Percentiles rank a stretch among this genome's conserved stretches.
Conservation (phyloP, 2,329 filamentous ascomycete genomes). For the Fusarium fracticaudum region DNA sequence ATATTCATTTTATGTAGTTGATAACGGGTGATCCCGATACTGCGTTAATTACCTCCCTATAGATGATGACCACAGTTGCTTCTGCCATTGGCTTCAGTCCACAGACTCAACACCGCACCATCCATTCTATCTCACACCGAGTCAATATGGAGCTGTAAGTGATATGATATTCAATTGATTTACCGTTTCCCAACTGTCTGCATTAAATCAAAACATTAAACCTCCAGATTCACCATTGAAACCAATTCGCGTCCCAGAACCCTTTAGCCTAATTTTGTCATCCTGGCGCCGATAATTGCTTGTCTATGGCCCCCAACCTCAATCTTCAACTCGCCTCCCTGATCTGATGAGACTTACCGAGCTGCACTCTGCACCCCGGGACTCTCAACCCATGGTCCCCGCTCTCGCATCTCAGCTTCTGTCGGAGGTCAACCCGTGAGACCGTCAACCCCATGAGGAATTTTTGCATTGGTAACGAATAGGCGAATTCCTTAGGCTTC, state of each 20-base stretch:
- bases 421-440: constrained; percentile 29
- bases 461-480: constrained; percentile 21
- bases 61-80: not conserved
- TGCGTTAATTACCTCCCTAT: not conserved
- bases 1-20: not conserved
- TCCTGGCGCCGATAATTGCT: not conserved
- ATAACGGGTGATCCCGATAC: not conserved
- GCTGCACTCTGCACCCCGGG: constrained; percentile 16
- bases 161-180: not conserved
- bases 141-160: not conserved
- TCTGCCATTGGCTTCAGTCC: not conserved
- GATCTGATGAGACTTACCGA: constrained; percentile 21
- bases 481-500: constrained; percentile 24
- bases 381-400: constrained; percentile 26
- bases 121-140: not conserved
- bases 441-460: constrained; percentile 10
- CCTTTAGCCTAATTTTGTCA: constrained; percentile 18
- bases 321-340: constrained; percentile 20
- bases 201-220: not conserved
- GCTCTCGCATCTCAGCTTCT: constrained; percentile 4
- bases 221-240: not conserved
- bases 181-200: not conserved
- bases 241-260: constrained; percentile 1
- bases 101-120: not conserved
- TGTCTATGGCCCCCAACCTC: constrained; percentile 6